phyloP scores from a whole-genome alignment of 495 filamentous ascomycete genomes.

The Lophiotrema nucula region DNA sequence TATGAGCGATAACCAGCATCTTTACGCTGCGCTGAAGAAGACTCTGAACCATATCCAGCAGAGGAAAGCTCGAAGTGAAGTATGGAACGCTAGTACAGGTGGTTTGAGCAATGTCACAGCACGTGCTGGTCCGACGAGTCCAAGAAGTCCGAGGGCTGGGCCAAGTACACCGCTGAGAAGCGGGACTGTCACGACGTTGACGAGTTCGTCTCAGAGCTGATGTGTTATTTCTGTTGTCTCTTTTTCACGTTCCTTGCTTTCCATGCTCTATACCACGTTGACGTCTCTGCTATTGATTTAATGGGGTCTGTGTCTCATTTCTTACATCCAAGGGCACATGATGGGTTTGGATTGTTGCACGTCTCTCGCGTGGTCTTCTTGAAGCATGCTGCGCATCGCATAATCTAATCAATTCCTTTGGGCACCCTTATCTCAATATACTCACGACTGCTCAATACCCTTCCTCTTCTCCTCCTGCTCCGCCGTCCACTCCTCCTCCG shows the following conservation, averaged over 20 bases:
- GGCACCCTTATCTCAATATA: too few species aligned
- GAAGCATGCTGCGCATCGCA: too few species aligned
- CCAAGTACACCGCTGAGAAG: background rate
- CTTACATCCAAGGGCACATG: too few species aligned
- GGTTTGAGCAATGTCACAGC: background rate
- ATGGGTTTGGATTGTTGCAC: too few species aligned
- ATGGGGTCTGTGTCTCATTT: too few species aligned
- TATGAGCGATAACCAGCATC: conserved; percentile 28
- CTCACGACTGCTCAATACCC: too few species aligned
- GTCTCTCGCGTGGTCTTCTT: too few species aligned
- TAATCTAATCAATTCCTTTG: too few species aligned
- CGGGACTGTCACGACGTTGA: conserved; percentile 4
- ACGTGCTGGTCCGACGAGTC: background rate
- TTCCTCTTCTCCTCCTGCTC: too few species aligned
- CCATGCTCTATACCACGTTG: too few species aligned
- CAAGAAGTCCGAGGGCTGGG: background rate
- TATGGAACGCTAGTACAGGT: conserved; percentile 18
- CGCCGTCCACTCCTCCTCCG: too few species aligned
- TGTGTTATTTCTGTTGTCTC: background rate
- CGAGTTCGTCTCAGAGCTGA: background rate
- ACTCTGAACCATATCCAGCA: conserved; percentile 27
- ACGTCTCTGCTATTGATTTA: too few species aligned
- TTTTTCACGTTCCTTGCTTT: background rate
- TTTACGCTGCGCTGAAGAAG: conserved; percentile 31
- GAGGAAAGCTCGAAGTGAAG: conserved; percentile 26